Base-by-base conservation (phyloP, 2,329 filamentous ascomycete genomes). In the Pseudogymnoascus destructans region DNA sequence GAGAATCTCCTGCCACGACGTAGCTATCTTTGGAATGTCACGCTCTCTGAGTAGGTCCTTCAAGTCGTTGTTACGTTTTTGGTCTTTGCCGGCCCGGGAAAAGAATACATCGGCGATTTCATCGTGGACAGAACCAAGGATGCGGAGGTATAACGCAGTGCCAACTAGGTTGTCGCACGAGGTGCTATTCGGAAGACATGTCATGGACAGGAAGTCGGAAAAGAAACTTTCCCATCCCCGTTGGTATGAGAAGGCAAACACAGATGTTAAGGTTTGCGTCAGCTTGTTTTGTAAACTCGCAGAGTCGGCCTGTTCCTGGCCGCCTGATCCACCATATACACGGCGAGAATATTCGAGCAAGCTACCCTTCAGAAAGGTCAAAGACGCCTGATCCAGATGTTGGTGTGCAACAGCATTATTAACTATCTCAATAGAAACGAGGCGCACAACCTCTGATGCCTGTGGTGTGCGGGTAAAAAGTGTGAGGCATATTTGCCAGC, bases 81-180 rank as follows among this genome's bases (percentile, higher is more conserved):
- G 82, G 68, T 97, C 90, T 59, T 80, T 81, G 46, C 80, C 81
- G 57, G 89, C 84, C 36, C 92, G 82, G 54, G 86, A 83, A 57
- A 97, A 79, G 63, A 97, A 79, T 65, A 93, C 84, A 73, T 98
- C 93, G 63, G 92, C 93, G 67, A 98, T 96, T 72, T 98, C 93
- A 66, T 98, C 93, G 68, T 98, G 93, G 52, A 98, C 85, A 32
- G 91, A 93, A 63, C 85, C 81, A 52, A 97, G 79, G 63, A 96
- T 83, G 57, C 92, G 86, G 58, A 98, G 79, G 73, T 96, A 97
- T 65, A 98, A 82, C 32, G 91, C 76, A 54, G 93, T 87, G 3
- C 89, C 92, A 1, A 79, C 70, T 35, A 82, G 73, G 68, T 95
- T 95, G 68, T 89, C 83, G 63, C 77, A 79, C 42, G 73, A 72